phyloP scores from a whole-genome alignment of 208 protist species.

The Zelonia costaricensis region DNA sequence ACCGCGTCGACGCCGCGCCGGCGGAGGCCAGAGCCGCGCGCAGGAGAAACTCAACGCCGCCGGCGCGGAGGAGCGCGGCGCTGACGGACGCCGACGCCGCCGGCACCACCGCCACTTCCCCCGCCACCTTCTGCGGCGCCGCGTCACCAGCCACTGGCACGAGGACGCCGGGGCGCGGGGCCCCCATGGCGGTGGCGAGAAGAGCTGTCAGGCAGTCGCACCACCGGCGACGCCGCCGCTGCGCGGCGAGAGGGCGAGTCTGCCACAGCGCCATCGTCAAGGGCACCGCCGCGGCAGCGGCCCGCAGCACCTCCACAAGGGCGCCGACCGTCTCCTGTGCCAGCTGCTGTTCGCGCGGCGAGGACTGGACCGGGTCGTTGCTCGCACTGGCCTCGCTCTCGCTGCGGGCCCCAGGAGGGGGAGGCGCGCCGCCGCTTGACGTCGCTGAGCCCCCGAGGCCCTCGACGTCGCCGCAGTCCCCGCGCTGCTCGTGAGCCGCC shows the following conservation, averaged over 20 bases:
- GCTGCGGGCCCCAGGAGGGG: too few species aligned
- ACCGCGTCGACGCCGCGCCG: too few species aligned
- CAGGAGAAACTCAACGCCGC: slow-evolving; percentile 16
- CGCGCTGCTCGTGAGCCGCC: too few species aligned
- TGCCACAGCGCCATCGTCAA: too few species aligned
- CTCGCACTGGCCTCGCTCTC: background rate
- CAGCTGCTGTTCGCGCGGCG: slow-evolving; percentile 10
- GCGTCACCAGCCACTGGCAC: background rate
- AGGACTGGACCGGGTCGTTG: background rate
- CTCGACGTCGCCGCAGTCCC: too few species aligned
- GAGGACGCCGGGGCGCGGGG: background rate
- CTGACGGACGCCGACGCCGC: slow-evolving; percentile 10
- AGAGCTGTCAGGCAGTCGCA: slow-evolving; percentile 24
- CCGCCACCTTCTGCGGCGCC: background rate
- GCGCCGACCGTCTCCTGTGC: slow-evolving; percentile 19
- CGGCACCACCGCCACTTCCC: background rate
- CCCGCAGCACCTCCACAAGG: slow-evolving; percentile 16
- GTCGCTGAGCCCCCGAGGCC: too few species aligned
- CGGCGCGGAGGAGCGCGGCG: slow-evolving; percentile 22
- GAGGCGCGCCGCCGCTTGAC: too few species aligned
- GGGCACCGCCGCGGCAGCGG: background rate
- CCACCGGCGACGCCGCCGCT: slow-evolving; percentile 4
- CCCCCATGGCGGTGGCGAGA: background rate
- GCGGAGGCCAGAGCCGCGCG: too few species aligned
- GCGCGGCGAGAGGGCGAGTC: background rate